phyloP scores from a whole-genome alignment of 345 rosid genomes.

The Tarenaya hassleriana region DNA sequence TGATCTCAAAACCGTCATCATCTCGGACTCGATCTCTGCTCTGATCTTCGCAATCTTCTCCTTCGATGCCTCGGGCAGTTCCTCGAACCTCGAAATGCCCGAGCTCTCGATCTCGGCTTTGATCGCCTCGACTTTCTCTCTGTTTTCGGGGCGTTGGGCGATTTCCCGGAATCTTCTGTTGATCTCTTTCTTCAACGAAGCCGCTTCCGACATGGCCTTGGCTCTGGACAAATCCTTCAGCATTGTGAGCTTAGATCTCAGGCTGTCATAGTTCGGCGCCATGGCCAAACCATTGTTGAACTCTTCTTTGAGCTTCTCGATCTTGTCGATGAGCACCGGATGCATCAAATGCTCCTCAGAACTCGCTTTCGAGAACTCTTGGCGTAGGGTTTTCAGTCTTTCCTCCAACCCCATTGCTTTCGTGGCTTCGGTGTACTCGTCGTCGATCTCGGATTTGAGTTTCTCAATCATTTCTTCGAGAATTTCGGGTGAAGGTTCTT shows the following conservation, averaged over 20 bases:
- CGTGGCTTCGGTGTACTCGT: constrained; percentile 61
- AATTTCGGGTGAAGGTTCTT: constrained; percentile 42
- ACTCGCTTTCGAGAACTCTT: constrained; percentile 46
- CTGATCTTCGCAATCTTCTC: constrained; percentile 41
- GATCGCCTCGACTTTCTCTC: constrained; percentile 58
- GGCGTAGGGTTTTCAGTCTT: constrained; percentile 38
- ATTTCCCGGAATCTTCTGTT: constrained; percentile 55
- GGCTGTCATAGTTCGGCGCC: constrained; percentile 56
- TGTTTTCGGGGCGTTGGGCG: constrained; percentile 45
- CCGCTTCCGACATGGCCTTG: constrained; percentile 38
- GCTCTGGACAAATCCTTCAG: constrained; percentile 58
- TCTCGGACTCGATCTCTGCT: constrained; percentile 50
- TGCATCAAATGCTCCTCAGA: constrained; percentile 50
- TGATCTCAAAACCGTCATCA: constrained; percentile 42
- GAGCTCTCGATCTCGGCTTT: constrained; percentile 43
- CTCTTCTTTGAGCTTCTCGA: constrained; percentile 61
- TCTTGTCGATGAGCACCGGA: constrained; percentile 50
- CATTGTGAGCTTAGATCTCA: constrained; percentile 66
- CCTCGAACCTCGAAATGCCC: constrained; percentile 46
- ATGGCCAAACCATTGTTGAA: constrained; percentile 39
- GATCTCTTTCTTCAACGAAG: constrained; percentile 39
- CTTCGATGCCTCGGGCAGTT: constrained; percentile 47
- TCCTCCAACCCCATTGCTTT: constrained; percentile 52
- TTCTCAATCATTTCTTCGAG: constrained; percentile 57
- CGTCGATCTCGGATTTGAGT: constrained; percentile 62